Evolutionary conservation across 306 rosid species (phyloP), one percentile per base, ranked within the genome.

Genomic region (Prosopis cineraria): DNA sequence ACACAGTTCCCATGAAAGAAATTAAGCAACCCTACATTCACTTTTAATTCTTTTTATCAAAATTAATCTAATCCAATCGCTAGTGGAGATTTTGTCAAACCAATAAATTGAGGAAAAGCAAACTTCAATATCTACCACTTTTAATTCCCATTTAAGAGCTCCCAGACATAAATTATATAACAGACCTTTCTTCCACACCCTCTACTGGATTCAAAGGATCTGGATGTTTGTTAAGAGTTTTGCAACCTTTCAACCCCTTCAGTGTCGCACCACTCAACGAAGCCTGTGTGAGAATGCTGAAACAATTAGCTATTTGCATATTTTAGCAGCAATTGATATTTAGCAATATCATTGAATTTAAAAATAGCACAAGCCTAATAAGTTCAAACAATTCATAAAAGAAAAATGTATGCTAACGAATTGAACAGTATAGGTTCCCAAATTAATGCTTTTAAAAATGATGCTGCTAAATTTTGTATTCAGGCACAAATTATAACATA

Each of bases 141-240:
- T 77, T 40, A 33, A 43, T 69, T 62, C 62, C 34, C 69, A 25
- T 39, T 27, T 37, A 53, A 73, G 55, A 75, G 24, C 34, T 43
- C 60, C 44, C 33, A 22, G 44, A 52, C 33, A 70, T 7, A 27
- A 80, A 79, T 62, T 27, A 81, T 63, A 58, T 59, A 22, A 78
- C 86, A 66, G 16, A 88, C 98, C 98, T 92, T 79, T 95, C 98
- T 88, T 95, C 98, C 60, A 43, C 88, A 59, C 96, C 93, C 91
- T 88, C 98, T 74, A 91, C 25, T 33, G 98, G 98, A 87, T 89
- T 91, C 63, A 85, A 84, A 48, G 97, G 99, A 87, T 93, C 98
- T 24, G 96, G 99, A 75, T 89, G 87, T 81, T 93, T 95, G 77
- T 90, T 95, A 70, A 95, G 80, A 41, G 93, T 87, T 86, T 91